Percentiles rank a stretch among this genome's conserved stretches.
Conservation (phyloP, 768 basidiomycete genomes). For the Podaxis rugospora region DNA sequence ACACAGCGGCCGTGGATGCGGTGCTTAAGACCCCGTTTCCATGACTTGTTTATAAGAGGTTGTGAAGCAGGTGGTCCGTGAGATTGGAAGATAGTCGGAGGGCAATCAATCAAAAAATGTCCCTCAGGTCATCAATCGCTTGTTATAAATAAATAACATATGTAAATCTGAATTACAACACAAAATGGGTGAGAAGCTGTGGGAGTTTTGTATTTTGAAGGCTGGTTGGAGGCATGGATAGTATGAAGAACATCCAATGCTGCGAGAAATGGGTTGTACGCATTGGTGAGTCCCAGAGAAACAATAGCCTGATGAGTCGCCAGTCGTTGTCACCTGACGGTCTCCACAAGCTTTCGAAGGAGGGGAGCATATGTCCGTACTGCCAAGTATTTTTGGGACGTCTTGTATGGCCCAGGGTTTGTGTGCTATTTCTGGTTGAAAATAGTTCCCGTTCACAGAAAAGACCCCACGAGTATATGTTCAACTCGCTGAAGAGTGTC, state of each 20-base stretch:
- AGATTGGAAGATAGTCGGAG: not conserved
- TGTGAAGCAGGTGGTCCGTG: not conserved
- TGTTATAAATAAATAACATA: not conserved
- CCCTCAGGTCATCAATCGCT: not conserved
- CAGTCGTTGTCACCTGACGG: conserved; percentile 1
- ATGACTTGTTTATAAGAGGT: not conserved
- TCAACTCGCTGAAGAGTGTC: no score
- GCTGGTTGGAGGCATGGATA: no score
- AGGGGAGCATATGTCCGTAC: not conserved
- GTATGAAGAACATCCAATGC: not conserved
- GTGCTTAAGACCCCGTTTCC: not conserved
- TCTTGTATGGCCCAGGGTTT: no score
- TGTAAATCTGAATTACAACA: not conserved
- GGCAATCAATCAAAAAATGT: conserved; percentile 1
- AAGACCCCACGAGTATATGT: no score
- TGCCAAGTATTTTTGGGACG: no score
- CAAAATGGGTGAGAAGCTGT: not conserved
- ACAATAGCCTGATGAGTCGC: not conserved
- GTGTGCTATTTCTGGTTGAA: no score
- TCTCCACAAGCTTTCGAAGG: not conserved
- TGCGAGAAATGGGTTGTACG: not conserved
- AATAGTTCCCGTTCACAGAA: no score
- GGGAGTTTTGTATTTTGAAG: not conserved
- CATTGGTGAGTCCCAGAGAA: not conserved
- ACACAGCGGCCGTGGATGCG: not conserved